Percentiles rank a stretch among this genome's conserved stretches.
Evolutionary conservation across 192 early-diverging fungal genomes (phyloP).

Genomic region (Linnemannia exigua): DNA sequence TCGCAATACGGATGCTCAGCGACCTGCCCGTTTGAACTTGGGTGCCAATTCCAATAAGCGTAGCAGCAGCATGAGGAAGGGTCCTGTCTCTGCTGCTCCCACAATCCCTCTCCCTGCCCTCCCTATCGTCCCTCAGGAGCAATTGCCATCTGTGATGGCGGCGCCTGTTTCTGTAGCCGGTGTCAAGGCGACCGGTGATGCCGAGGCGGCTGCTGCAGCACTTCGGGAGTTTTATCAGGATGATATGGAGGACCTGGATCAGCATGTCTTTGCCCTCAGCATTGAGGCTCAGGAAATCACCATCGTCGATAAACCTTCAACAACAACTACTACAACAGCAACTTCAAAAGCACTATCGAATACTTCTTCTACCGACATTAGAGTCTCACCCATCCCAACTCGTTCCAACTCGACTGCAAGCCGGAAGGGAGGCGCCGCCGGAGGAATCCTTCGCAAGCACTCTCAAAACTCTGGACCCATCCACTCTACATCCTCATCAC

Average conservation of each 20-base stretch:
- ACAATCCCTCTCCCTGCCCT: neutral
- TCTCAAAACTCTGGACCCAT: neutral
- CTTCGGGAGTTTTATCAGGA: conserved; percentile 36
- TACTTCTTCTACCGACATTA: conserved; percentile 15
- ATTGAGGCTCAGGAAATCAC: conserved; percentile 43
- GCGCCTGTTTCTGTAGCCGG: neutral
- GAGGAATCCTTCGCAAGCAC: conserved; percentile 14
- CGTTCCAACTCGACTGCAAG: conserved; percentile 40
- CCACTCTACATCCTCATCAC: neutral
- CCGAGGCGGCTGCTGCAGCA: neutral
- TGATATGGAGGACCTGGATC: conserved; percentile 38
- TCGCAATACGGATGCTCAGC: conserved; percentile 41
- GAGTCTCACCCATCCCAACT: conserved; percentile 22
- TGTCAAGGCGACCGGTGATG: neutral
- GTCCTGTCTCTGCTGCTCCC: conserved; percentile 26
- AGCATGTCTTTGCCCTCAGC: conserved; percentile 46
- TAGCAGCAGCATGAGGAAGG: too few relatives aligned
- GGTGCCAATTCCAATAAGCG: conserved; percentile 19
- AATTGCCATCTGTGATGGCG: neutral
- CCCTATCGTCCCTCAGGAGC: neutral
- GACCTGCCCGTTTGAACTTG: conserved; percentile 43
- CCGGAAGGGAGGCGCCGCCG: neutral
- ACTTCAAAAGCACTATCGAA: neutral
- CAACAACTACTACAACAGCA: neutral
- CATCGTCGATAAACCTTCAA: conserved; percentile 1